Percentiles rank a stretch among this genome's conserved stretches.
These are phyloP conservation scores for Hyaloscypha hepaticicola DNA, from an alignment of 495 filamentous ascomycete species.

Conservation along the genomic window DNA sequence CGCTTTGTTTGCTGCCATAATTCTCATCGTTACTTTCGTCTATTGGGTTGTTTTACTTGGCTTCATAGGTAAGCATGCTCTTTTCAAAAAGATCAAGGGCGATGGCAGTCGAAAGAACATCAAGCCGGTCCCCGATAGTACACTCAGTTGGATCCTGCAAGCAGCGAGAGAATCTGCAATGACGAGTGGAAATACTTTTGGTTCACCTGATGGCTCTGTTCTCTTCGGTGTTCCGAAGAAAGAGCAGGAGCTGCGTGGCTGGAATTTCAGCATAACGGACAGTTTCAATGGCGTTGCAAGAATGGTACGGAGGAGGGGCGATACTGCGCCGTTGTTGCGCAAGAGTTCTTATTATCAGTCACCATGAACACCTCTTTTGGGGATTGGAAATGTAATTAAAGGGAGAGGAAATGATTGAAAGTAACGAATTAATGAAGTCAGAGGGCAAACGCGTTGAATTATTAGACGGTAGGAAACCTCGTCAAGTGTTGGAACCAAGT, in stretches of 20 bases:
- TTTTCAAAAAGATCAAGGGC: neutral
- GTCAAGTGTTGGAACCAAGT: no score
- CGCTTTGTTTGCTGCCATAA: neutral
- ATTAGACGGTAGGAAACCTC: no score
- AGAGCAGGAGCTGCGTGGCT: neutral
- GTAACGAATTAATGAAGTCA: no score
- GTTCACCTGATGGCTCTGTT: neutral
- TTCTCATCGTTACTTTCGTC: conserved; percentile 1
- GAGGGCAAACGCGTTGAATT: no score
- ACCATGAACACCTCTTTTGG: neutral
- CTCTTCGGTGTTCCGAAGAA: neutral
- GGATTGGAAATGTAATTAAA: no score
- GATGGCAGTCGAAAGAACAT: neutral
- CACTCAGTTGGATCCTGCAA: conserved; percentile 10
- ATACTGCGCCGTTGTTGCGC: neutral
- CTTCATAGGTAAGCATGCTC: neutral
- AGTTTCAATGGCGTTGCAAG: neutral
- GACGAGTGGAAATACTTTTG: neutral
- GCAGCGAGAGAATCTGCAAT: neutral
- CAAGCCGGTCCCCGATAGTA: conserved; percentile 10
- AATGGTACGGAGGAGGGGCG: neutral
- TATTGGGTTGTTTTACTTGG: conserved; percentile 4
- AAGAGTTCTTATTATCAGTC: neutral
- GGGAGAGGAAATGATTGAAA: no score
- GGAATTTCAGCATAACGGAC: neutral